phyloP scores from a whole-genome alignment of 371 early-diverging fungal species.

The Apophysomyces elegans region DNA sequence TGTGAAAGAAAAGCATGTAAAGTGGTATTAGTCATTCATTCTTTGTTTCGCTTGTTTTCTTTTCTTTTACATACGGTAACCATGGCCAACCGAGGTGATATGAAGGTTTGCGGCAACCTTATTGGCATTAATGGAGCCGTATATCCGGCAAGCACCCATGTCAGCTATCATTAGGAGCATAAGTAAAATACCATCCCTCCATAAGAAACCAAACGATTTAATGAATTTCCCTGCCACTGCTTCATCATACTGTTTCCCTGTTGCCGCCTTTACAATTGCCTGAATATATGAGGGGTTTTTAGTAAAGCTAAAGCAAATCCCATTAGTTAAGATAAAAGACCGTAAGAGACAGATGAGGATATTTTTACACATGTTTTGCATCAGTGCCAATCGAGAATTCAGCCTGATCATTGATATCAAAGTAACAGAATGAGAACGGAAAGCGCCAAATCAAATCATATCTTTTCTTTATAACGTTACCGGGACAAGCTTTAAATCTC shows the following conservation, averaged over 20 bases:
- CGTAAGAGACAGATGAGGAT: neutral
- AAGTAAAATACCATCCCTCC: neutral
- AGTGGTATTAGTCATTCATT: neutral
- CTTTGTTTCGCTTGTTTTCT: neutral
- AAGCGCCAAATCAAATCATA: neutral
- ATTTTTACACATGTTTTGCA: conserved; percentile 33
- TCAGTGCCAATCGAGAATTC: conserved; percentile 51
- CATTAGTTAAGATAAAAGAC: neutral
- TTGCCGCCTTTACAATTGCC: conserved; percentile 49
- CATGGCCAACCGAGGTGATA: conserved; percentile 90
- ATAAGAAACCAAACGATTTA: too few relatives aligned
- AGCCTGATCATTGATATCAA: conserved; percentile 33
- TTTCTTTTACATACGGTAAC: conserved; percentile 63
- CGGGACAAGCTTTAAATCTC: conserved; percentile 45
- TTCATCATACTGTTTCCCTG: conserved; percentile 41
- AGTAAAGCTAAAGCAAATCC: conserved; percentile 14
- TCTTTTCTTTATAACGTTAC: conserved; percentile 22
- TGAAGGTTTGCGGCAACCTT: conserved; percentile 90
- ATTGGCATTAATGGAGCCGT: conserved; percentile 75
- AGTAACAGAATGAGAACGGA: neutral
- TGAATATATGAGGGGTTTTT: conserved; percentile 41
- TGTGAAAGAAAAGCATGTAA: conserved; percentile 9
- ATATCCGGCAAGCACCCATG: conserved; percentile 75
- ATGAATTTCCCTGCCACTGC: conserved; percentile 33
- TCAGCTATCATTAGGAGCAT: conserved; percentile 26